phyloP scores from a whole-genome alignment of 2,329 filamentous ascomycete genomes.

The Dothideomycetes sp. region DNA sequence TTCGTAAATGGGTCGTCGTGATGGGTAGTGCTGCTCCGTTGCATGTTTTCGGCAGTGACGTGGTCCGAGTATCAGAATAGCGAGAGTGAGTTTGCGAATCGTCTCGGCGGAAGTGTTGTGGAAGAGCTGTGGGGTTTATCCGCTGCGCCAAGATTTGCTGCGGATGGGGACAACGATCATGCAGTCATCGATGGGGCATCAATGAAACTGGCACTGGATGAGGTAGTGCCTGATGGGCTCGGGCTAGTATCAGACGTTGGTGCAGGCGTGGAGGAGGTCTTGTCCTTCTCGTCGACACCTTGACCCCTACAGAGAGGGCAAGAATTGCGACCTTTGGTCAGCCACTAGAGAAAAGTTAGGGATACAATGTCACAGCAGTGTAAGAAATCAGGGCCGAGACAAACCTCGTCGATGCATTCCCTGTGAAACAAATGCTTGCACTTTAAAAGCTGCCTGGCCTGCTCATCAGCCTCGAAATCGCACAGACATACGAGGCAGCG shows the following conservation, averaged over 20 bases:
- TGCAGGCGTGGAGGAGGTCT: slow-evolving; percentile 8
- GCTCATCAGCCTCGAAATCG: slow-evolving; percentile 52
- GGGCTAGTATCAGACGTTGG: not conserved
- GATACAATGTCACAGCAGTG: too few relatives aligned
- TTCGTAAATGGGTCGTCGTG: not conserved
- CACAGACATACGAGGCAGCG: slow-evolving; percentile 57
- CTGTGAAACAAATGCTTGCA: slow-evolving; percentile 58
- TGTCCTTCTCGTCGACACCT: slow-evolving; percentile 41
- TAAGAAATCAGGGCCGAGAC: too few relatives aligned
- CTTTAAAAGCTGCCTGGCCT: slow-evolving; percentile 48
- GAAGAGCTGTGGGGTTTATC: too few relatives aligned
- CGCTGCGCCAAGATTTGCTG: too few relatives aligned
- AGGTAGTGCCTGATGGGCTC: not conserved
- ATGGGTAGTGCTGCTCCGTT: not conserved
- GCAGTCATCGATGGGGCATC: too few relatives aligned
- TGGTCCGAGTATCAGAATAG: too few relatives aligned
- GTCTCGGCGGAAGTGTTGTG: too few relatives aligned
- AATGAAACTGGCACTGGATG: not conserved
- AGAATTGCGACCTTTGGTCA: slow-evolving; percentile 55
- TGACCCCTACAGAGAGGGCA: slow-evolving; percentile 51
- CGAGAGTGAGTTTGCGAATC: too few relatives aligned
- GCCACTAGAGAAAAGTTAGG: slow-evolving; percentile 42
- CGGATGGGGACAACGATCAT: too few relatives aligned
- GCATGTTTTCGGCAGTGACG: too few relatives aligned
- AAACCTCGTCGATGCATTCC: slow-evolving; percentile 59